phyloP scores from a whole-genome alignment of 257 asterid species.

The Solanum tarijense region DNA sequence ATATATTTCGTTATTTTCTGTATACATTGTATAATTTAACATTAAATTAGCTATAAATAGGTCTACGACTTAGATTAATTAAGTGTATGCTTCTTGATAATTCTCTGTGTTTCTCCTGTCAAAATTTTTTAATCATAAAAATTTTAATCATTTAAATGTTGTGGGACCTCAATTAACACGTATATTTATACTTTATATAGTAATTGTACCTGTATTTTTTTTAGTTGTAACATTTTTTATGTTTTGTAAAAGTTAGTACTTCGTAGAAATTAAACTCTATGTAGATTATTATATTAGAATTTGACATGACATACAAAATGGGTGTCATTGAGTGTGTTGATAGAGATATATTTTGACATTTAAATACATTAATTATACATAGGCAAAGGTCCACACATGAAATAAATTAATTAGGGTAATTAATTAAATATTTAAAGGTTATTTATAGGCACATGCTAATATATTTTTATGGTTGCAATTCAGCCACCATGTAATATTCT shows the following conservation, averaged over 20 bases:
- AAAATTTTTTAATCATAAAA: neutral
- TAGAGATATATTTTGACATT: neutral
- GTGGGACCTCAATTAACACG: neutral
- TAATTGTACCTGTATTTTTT: neutral
- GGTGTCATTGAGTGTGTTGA: neutral
- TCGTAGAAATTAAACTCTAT: neutral
- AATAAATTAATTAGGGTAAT: neutral
- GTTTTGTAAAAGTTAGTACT: too few species aligned
- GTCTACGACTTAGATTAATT: neutral
- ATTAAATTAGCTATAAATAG: neutral
- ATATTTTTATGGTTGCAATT: neutral
- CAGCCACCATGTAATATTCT: neutral
- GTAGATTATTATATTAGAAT: neutral
- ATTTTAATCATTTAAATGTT: neutral
- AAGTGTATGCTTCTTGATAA: neutral
- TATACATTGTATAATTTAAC: neutral
- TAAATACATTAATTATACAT: neutral
- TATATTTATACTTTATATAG: neutral
- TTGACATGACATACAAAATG: neutral
- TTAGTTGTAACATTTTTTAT: too few species aligned
- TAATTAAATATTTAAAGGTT: neutral
- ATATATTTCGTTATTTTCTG: too few species aligned
- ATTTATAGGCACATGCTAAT: neutral
- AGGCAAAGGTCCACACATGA: neutral
- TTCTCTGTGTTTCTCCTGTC: neutral